Conservation (phyloP, 2,329 filamentous ascomycete genomes). For the Pseudogymnoascus sp. region DNA sequence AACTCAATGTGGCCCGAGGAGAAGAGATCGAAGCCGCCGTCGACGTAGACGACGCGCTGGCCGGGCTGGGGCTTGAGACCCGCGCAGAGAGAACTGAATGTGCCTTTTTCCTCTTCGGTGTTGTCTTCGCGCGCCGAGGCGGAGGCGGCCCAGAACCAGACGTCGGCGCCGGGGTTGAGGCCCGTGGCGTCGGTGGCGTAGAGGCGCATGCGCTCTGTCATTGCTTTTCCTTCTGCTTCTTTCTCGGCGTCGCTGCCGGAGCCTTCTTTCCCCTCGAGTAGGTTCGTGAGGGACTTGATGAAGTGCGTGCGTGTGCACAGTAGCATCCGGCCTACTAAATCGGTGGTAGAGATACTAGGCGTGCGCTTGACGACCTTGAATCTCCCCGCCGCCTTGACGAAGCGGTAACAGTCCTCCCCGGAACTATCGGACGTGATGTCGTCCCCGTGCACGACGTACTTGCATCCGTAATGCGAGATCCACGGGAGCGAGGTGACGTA, state of each 20-base stretch:
- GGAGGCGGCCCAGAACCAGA: constrained; percentile 71
- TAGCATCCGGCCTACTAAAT: constrained; percentile 96
- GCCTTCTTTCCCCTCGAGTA: constrained; percentile 63
- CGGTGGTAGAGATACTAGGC: constrained; percentile 92
- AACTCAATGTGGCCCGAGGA: constrained; percentile 97
- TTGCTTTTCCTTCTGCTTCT: constrained; percentile 51
- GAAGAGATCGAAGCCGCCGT: constrained; percentile 94
- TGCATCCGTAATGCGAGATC: constrained; percentile 92
- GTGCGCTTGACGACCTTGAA: constrained; percentile 97
- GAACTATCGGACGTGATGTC: constrained; percentile 92
- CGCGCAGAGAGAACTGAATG: constrained; percentile 58
- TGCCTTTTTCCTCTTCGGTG: constrained; percentile 49
- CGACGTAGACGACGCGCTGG: constrained; percentile 86
- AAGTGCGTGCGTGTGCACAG: constrained; percentile 93
- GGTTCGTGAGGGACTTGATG: constrained; percentile 66
- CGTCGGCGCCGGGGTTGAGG: constrained; percentile 65
- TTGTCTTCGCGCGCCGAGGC: constrained; percentile 28
- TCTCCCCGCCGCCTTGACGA: constrained; percentile 84
- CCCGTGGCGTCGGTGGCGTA: constrained; percentile 86
- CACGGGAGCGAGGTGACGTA: constrained; percentile 91
- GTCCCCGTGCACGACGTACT: constrained; percentile 92
- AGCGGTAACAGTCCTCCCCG: constrained; percentile 95
- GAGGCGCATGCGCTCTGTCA: constrained; percentile 68
- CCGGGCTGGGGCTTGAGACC: constrained; percentile 65
- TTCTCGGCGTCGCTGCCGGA: constrained; percentile 60